Percentiles rank a stretch among this genome's conserved stretches.
Conservation (phyloP, 2,329 filamentous ascomycete genomes). For the Botrytis cinerea region DNA sequence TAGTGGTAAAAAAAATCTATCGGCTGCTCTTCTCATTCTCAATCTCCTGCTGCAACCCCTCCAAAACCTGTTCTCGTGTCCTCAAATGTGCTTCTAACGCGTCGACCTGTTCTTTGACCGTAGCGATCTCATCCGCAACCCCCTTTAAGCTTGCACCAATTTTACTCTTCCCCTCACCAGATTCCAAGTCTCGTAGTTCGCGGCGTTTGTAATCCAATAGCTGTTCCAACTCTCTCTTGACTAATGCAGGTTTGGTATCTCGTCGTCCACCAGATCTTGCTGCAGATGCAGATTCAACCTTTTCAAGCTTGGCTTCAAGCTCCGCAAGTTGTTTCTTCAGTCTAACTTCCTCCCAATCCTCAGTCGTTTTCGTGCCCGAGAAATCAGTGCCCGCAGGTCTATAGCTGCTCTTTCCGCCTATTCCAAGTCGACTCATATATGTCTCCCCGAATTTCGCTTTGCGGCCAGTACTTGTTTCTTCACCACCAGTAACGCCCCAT, state of each 20-base stretch:
- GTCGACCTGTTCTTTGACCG: constrained; percentile 92
- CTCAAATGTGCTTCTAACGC: constrained; percentile 81
- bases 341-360: constrained; percentile 96
- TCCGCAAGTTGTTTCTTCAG: constrained; percentile 91
- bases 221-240: constrained; percentile 93
- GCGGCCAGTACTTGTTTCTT: constrained; percentile 78
- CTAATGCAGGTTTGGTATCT: constrained; percentile 81
- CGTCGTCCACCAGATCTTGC: constrained; percentile 64
- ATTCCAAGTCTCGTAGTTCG: constrained; percentile 73
- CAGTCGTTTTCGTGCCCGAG: constrained; percentile 76
- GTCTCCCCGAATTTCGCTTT: constrained; percentile 98
- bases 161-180: constrained; percentile 67
- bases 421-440: constrained; percentile 86
- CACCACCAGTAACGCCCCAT: constrained; percentile 78
- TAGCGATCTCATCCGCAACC: constrained; percentile 81
- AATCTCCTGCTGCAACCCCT: constrained; percentile 77
- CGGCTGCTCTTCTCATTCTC: constrained; percentile 75
- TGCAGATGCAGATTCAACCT: constrained; percentile 74
- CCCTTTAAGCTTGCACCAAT: constrained; percentile 73
- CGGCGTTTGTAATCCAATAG: constrained; percentile 91
- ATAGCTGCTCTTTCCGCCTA: constrained; percentile 73
- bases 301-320: constrained; percentile 82
- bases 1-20: constrained; percentile 36
- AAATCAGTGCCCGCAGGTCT: constrained; percentile 89
- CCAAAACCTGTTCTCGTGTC: constrained; percentile 72